These are phyloP conservation scores for Pharnaceum exiguum DNA, from an alignment of 148 eudicot genomes.

Conservation along the genomic window DNA sequence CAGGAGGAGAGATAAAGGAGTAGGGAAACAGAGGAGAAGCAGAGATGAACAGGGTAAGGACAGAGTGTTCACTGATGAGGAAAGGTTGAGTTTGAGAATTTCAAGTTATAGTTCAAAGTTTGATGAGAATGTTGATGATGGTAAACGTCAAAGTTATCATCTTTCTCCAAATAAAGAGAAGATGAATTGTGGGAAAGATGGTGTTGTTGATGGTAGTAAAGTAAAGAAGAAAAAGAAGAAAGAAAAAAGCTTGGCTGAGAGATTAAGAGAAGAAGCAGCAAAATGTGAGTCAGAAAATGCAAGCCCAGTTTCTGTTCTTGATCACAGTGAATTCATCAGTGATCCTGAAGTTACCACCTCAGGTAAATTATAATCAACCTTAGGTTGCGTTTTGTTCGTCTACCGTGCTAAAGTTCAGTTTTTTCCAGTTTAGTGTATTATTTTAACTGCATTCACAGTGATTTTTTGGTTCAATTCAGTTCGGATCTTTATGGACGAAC, in stretches of 20 bases:
- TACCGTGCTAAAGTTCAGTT: background rate
- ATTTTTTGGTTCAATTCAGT: too few relatives aligned
- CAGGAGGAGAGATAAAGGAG: conserved; percentile 18
- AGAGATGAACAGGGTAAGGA: conserved; percentile 30
- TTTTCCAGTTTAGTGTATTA: too few relatives aligned
- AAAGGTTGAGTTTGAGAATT: conserved; percentile 24
- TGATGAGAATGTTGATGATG: conserved; percentile 17
- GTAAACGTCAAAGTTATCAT: conserved; percentile 21
- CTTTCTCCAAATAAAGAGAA: conserved; percentile 19
- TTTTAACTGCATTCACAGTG: too few relatives aligned
- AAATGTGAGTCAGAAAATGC: conserved; percentile 55
- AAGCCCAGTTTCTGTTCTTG: conserved; percentile 89
- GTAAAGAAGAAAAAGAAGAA: conserved; percentile 32
- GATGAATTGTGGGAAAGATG: conserved; percentile 7
- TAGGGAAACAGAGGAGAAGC: conserved; percentile 25
- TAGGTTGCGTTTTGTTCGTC: background rate
- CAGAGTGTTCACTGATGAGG: conserved; percentile 24
- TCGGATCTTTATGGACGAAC: too few relatives aligned
- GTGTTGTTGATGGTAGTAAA: conserved; percentile 15
- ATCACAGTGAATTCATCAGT: conserved; percentile 37
- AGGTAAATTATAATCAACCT: conserved; percentile 35
- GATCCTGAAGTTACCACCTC: conserved; percentile 38
- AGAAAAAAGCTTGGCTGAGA: conserved; percentile 18
- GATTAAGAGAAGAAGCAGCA: conserved; percentile 30
- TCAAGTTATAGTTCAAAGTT: conserved; percentile 12